Evolutionary conservation across 2,329 filamentous ascomycete genomes (phyloP), one percentile per base, ranked within the genome.

Genomic region (Aspergillus fructus): DNA sequence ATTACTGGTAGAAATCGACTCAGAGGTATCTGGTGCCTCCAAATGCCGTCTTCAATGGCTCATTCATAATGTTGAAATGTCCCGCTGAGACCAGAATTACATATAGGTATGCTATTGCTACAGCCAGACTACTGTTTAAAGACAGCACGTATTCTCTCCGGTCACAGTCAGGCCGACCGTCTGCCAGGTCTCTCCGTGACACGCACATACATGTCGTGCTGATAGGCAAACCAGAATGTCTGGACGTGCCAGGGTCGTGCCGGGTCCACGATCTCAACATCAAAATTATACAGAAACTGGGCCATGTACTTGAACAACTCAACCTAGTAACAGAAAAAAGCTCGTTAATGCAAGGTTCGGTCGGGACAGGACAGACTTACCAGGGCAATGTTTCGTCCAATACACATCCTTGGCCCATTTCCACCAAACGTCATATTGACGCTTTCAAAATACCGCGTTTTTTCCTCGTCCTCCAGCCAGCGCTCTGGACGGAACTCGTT

Each of bases 1-100:
- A 19, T 2, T 19, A n/a, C 2, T 19, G 19, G 2, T 2, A 2
- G 2, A 19, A 19, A 19, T 19, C 2, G 2, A 19, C 2, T 19
- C 19, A 19, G 19, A 2, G 19, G 19, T 19, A 19, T 19, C 19
- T 19, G 19, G 2, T 19, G 19, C 2, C 2, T 19, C 19, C 2
- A 2, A 19, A 19, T 19, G 2, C 19, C 19, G 19, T 19, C 19
- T 19, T 19, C 19, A 2, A 19, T 2, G 19, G 19, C 2, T 19
- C 19, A 2, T 19, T 2, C 19, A 19, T 19, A 19, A 19, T 2
- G 2, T 19, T 19, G 2, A 19, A 19, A 2, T 19, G 19, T 19
- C n/a, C n/a, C n/a, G n/a, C n/a, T n/a, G n/a, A n/a, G n/a, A n/a
- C n/a, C n/a, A n/a, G n/a, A n/a, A n/a, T 19, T 19, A 19, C 19